Conservation (phyloP, 2,329 filamentous ascomycete genomes). For the Monosporascus sp. region DNA sequence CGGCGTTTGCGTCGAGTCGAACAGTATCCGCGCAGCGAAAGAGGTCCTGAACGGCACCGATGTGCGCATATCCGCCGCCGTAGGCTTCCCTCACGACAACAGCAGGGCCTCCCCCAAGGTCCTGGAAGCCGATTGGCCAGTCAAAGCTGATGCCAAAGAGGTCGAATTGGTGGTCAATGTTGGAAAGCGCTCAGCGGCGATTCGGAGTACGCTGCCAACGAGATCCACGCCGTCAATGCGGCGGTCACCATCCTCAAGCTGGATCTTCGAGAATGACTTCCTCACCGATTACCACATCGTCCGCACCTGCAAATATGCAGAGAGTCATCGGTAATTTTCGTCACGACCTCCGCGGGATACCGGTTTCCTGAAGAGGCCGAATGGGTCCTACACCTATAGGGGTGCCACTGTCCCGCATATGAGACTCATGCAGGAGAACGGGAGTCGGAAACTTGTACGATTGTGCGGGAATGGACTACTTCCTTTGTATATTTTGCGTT, state of each 20-base stretch:
- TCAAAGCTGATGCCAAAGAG: constrained; percentile 42
- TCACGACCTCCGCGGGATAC: constrained; percentile 57
- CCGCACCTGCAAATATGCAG: constrained; percentile 51
- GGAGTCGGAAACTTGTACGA: no score
- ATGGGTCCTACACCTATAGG: constrained; percentile 45
- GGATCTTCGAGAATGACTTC: constrained; percentile 57
- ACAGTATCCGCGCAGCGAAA: constrained; percentile 43
- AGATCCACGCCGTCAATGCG: constrained; percentile 44
- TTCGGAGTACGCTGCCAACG: constrained; percentile 49
- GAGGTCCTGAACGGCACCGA: constrained; percentile 39
- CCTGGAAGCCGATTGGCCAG: constrained; percentile 43
- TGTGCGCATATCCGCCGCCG: constrained; percentile 51
- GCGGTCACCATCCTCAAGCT: constrained; percentile 48
- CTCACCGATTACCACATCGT: constrained; percentile 44
- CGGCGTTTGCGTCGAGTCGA: constrained; percentile 55
- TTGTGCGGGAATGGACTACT: neutral
- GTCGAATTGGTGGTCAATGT: constrained; percentile 59
- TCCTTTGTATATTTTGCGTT: neutral
- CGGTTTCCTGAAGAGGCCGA: constrained; percentile 50
- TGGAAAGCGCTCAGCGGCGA: constrained; percentile 51
- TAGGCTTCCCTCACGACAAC: constrained; percentile 57
- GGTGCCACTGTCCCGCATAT: no score
- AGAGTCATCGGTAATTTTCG: constrained; percentile 44
- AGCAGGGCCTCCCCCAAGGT: constrained; percentile 49
- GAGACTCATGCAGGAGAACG: no score